A percentile compares a stretch with the other conserved stretches of the same genome.
phyloP scores from a whole-genome alignment of 176 grass and related monocot genomes.

The Musa acuminata region DNA sequence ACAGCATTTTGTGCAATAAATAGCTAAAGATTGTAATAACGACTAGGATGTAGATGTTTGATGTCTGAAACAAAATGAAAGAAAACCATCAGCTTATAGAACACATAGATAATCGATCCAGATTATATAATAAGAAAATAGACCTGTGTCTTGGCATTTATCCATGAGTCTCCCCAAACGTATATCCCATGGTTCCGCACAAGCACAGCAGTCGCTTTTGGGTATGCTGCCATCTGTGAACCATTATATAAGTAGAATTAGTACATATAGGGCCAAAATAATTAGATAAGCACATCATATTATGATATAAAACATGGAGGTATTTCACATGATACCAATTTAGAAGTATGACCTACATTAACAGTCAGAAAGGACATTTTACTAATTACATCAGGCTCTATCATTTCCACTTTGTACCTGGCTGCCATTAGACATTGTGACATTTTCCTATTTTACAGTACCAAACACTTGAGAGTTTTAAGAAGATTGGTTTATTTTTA shows the following conservation, averaged over 20 bases:
- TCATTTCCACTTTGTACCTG: background rate
- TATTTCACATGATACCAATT: background rate
- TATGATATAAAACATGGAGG: constrained; percentile 10
- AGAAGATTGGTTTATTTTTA: background rate
- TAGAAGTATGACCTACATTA: background rate
- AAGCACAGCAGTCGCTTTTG: constrained; percentile 89
- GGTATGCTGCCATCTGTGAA: constrained; percentile 77
- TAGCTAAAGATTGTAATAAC: background rate
- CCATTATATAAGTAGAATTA: background rate
- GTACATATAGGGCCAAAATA: background rate
- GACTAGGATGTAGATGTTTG: background rate
- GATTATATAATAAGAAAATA: constrained; percentile 18
- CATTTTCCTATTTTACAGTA: background rate
- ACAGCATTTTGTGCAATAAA: background rate
- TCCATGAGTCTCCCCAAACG: constrained; percentile 97
- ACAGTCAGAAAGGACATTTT: background rate
- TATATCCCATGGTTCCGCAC: constrained; percentile 96
- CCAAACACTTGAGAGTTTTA: background rate
- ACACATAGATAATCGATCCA: background rate
- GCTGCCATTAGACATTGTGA: background rate
- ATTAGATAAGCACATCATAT: constrained; percentile 13
- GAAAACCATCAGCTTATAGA: background rate
- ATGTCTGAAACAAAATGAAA: background rate
- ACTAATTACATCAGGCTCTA: background rate
- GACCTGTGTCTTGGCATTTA: constrained; percentile 90